phyloP scores from a whole-genome alignment of 129 eudicot species.

The Helichrysum umbraculigerum region DNA sequence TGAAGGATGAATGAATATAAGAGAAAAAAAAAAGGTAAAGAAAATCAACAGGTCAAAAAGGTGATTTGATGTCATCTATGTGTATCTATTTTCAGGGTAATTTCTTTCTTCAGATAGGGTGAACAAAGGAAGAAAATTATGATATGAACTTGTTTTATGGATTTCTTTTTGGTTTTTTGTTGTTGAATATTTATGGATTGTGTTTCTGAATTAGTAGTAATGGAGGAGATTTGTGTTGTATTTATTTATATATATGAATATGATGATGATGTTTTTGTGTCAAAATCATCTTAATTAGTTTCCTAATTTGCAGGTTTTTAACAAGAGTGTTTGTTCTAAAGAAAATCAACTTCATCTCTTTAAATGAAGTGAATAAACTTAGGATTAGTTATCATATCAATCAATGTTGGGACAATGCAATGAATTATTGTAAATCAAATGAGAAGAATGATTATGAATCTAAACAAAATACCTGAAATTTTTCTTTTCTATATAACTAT shows the following conservation, averaged over 20 bases:
- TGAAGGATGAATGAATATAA: constrained; percentile 32
- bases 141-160: constrained; percentile 54
- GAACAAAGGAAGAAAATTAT: constrained; percentile 44
- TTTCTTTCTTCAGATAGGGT: constrained; percentile 75
- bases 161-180: constrained; percentile 25
- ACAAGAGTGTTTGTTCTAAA: not conserved
- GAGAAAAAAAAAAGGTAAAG: constrained; percentile 41
- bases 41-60: constrained; percentile 33
- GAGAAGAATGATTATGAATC: too few relatives aligned
- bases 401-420: too few relatives aligned
- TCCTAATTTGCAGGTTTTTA: not conserved
- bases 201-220: constrained; percentile 63
- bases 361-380: too few relatives aligned
- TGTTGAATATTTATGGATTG: constrained; percentile 49
- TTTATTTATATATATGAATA: constrained; percentile 27
- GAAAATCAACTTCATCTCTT: too few relatives aligned
- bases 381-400: too few relatives aligned
- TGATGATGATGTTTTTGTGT: not conserved
- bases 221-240: constrained; percentile 78
- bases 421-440: too few relatives aligned
- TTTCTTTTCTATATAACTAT: too few relatives aligned
- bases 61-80: constrained; percentile 58
- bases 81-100: constrained; percentile 91
- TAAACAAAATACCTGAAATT: too few relatives aligned
- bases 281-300: not conserved